Conservation (phyloP, 2,329 filamentous ascomycete genomes). For the Verticillium nonalfalfae region DNA sequence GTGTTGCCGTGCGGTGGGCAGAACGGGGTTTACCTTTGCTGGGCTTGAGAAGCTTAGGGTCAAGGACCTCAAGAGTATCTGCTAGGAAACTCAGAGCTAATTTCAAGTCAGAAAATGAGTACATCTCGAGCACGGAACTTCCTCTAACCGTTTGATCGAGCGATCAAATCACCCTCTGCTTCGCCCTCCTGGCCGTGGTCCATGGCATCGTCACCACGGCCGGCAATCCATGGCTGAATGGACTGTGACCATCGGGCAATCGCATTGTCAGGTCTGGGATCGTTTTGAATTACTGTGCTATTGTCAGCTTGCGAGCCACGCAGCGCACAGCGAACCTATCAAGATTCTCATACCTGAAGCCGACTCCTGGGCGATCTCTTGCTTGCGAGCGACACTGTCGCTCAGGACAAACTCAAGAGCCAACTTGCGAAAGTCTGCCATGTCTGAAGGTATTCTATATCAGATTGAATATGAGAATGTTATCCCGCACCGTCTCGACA, state of each 20-base stretch:
- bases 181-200: constrained; percentile 32
- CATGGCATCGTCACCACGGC: constrained; percentile 24
- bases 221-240: constrained; percentile 48
- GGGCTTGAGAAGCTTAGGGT: constrained; percentile 35
- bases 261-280: constrained; percentile 34
- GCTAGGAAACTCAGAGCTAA: constrained; percentile 52
- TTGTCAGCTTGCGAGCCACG: not conserved
- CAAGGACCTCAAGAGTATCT: constrained; percentile 42
- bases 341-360: not conserved
- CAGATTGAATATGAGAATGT: not conserved
- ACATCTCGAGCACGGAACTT: not conserved
- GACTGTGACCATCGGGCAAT: constrained; percentile 50
- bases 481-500: not conserved
- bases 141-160: constrained; percentile 41
- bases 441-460: constrained; percentile 14
- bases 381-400: constrained; percentile 27
- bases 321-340: not conserved
- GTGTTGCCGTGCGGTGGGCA: not conserved
- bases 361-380: constrained; percentile 24
- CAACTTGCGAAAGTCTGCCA: constrained; percentile 46
- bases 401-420: constrained; percentile 49
- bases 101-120: too few relatives aligned
- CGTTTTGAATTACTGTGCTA: constrained; percentile 35
- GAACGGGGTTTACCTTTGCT: constrained; percentile 36
- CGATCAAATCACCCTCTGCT: constrained; percentile 42